Conservation (phyloP, 352 stramenopile species). For the Phytophthora agathidicida region DNA sequence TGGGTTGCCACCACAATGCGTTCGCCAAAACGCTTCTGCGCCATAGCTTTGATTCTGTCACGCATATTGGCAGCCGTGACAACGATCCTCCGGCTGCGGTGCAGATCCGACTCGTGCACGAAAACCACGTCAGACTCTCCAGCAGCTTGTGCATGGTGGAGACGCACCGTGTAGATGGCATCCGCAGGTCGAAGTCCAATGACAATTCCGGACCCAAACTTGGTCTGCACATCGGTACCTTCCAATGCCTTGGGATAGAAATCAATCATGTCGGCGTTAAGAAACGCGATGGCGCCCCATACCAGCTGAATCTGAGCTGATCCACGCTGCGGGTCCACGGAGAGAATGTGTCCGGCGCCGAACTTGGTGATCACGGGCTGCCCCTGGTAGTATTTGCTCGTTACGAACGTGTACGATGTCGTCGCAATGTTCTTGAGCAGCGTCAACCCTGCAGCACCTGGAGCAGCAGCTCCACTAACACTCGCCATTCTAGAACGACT, state of each 20-base stretch:
- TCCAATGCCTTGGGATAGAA: conserved; percentile 76
- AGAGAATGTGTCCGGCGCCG: conserved; percentile 62
- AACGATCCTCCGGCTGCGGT: conserved; percentile 45
- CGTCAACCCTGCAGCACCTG: conserved; percentile 34
- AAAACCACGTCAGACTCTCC: conserved; percentile 73
- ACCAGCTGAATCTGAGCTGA: conserved; percentile 68
- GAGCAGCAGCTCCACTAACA: too few relatives aligned
- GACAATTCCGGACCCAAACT: conserved; percentile 75
- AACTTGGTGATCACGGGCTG: conserved; percentile 80
- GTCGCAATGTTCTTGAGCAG: conserved; percentile 69
- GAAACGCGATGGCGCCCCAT: conserved; percentile 61
- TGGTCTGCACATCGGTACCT: conserved; percentile 77
- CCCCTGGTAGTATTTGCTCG: conserved; percentile 74
- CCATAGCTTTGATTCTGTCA: conserved; percentile 54
- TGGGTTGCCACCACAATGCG: conserved; percentile 45
- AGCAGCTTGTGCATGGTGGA: conserved; percentile 45
- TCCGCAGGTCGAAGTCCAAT: conserved; percentile 65
- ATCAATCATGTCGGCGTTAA: conserved; percentile 67
- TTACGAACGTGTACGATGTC: conserved; percentile 69
- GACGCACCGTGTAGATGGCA: conserved; percentile 79
- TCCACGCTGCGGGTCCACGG: conserved; percentile 54
- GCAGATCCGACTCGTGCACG: conserved; percentile 74
- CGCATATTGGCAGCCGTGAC: conserved; percentile 60
- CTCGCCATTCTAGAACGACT: conserved; percentile 16
- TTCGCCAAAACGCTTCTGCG: conserved; percentile 45